Conservation (phyloP, 2,329 filamentous ascomycete genomes). For the Fusarium graminum region DNA sequence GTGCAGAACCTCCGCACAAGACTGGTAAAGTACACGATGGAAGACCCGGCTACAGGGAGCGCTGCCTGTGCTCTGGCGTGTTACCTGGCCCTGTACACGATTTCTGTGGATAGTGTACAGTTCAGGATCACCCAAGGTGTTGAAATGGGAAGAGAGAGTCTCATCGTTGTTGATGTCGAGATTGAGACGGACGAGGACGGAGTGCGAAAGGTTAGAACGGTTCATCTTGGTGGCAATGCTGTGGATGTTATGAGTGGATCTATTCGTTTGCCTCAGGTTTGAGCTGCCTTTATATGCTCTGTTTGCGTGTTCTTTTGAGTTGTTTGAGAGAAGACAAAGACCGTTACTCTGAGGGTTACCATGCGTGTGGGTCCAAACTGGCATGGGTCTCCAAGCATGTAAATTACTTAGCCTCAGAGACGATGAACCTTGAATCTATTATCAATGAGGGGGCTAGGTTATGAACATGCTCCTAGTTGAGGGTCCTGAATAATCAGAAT, state of each 20-base stretch:
- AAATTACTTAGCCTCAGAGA: too few species aligned
- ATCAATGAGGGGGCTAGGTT: too few species aligned
- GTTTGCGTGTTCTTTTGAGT: fast-evolving
- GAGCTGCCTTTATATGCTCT: background rate
- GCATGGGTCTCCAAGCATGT: too few species aligned
- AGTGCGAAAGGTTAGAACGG: background rate
- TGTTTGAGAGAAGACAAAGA: too few species aligned
- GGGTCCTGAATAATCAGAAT: too few species aligned
- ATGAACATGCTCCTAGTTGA: too few species aligned
- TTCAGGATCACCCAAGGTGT: constrained; percentile 73
- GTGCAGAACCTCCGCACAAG: constrained; percentile 64
- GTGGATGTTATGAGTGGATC: constrained; percentile 20
- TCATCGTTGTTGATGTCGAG: constrained; percentile 61
- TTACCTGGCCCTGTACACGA: constrained; percentile 62
- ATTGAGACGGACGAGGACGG: constrained; percentile 28
- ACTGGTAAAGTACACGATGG: constrained; percentile 65
- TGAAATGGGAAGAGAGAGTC: constrained; percentile 72
- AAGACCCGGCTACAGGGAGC: constrained; percentile 73
- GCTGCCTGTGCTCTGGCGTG: constrained; percentile 69
- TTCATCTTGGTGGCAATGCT: constrained; percentile 33
- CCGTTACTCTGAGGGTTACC: too few species aligned
- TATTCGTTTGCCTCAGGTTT: background rate
- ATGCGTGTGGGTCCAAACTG: too few species aligned
- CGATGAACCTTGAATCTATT: too few species aligned
- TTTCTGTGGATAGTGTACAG: constrained; percentile 47